Conservation (phyloP, 345 rosid genomes). For the Populus nigra region DNA sequence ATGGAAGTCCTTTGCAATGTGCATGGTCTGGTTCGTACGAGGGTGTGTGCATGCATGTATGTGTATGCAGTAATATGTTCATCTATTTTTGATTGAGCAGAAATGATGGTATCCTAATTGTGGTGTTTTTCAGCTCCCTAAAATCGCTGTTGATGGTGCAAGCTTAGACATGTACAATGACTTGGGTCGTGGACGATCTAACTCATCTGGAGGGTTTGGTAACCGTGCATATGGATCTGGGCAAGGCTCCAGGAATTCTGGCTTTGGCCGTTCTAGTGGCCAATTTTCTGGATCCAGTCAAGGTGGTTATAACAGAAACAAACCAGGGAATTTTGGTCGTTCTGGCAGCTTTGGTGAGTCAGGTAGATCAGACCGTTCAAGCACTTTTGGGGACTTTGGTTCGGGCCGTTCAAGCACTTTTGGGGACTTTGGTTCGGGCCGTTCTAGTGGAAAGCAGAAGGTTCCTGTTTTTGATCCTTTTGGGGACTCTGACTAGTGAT, state of each 20-base stretch:
- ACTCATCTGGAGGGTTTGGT: slow-evolving; percentile 47
- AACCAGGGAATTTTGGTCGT: slow-evolving; percentile 36
- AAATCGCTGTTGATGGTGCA: slow-evolving; percentile 53
- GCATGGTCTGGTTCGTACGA: background rate
- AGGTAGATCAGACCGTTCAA: slow-evolving; percentile 33
- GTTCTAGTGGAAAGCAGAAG: slow-evolving; percentile 25
- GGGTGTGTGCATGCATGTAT: background rate
- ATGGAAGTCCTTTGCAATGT: background rate
- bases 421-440: slow-evolving; percentile 32
- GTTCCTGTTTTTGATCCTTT: background rate
- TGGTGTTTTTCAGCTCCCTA: slow-evolving; percentile 60
- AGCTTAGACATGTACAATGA: slow-evolving; percentile 40
- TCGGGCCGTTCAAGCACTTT: slow-evolving; percentile 22
- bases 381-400: slow-evolving; percentile 44
- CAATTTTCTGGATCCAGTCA: slow-evolving; percentile 11
- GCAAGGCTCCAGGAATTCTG: slow-evolving; percentile 16
- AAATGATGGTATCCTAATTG: background rate
- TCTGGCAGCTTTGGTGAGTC: slow-evolving; percentile 27
- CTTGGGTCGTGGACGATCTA: slow-evolving; percentile 37
- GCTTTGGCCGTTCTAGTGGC: slow-evolving; percentile 19
- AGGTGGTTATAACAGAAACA: slow-evolving; percentile 10
- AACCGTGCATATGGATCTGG: slow-evolving; percentile 38
- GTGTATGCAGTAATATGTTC: background rate
- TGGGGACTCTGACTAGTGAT: slow-evolving; percentile 23
- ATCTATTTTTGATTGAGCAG: background rate